These are phyloP conservation scores for Collybia sp. DNA, from an alignment of 768 basidiomycete genomes.

Conservation along the genomic window DNA sequence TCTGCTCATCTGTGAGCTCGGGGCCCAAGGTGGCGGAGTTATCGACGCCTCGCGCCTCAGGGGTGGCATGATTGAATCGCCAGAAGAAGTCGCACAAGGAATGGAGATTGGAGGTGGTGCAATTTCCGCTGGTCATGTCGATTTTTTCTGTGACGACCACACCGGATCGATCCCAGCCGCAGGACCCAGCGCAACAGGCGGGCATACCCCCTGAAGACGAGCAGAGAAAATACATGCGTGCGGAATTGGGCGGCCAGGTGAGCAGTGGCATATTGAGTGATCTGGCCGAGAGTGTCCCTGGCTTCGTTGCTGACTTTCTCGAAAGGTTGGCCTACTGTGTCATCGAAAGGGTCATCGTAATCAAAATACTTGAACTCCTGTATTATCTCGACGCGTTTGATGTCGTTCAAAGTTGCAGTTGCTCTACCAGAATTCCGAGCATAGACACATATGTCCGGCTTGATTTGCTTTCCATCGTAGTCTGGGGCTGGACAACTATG, in stretches of 20 bases:
- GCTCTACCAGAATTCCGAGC: neutral
- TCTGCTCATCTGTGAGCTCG: neutral
- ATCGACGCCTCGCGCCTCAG: conserved; percentile 14
- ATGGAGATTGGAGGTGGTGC: no score
- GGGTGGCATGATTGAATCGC: no score
- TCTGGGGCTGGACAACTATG: no score
- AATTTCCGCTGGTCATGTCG: no score
- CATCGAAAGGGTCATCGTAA: conserved; percentile 2
- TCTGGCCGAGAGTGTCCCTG: conserved; percentile 11
- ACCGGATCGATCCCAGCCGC: conserved; percentile 31
- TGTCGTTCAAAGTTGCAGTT: neutral
- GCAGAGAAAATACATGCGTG: conserved; percentile 21
- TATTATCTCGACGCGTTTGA: neutral
- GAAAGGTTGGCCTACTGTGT: neutral
- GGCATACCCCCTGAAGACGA: no score
- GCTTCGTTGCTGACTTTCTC: neutral
- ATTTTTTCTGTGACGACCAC: no score
- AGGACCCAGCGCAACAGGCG: conserved; percentile 19
- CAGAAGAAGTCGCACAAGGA: no score
- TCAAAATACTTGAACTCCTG: neutral
- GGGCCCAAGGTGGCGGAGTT: neutral
- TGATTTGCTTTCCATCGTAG: no score
- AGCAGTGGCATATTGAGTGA: conserved; percentile 18
- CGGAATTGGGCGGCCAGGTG: conserved; percentile 21
- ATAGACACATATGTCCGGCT: neutral